Conservation (phyloP, 441 rosid species). For the Biscutella laevigata region DNA sequence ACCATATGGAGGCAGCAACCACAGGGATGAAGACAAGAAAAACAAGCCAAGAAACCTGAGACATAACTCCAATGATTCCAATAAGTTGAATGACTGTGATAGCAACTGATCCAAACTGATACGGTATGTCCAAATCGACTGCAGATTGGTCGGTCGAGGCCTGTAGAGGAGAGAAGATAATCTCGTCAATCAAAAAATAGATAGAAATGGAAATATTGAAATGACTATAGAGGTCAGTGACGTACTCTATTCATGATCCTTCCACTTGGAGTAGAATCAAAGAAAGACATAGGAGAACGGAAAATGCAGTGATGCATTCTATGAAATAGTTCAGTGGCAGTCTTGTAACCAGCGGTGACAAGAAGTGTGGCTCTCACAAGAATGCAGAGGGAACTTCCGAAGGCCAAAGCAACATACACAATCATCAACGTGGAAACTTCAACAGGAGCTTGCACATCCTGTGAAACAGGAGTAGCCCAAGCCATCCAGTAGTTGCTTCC, state of each 20-base stretch:
- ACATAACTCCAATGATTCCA: conserved; percentile 79
- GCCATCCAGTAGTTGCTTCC: conserved; percentile 96
- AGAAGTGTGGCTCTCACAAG: conserved; percentile 57
- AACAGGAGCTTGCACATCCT: conserved; percentile 49
- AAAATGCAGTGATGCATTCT: conserved; percentile 79
- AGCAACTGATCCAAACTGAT: conserved; percentile 41
- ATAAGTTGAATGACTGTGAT: conserved; percentile 47
- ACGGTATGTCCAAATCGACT: conserved; percentile 49
- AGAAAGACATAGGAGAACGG: conserved; percentile 89
- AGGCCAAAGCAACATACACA: conserved; percentile 60
- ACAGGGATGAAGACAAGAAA: conserved; percentile 72
- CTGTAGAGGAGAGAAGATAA: conserved; percentile 24
- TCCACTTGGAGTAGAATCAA: conserved; percentile 92
- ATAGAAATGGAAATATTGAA: not conserved
- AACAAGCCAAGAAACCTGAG: conserved; percentile 83
- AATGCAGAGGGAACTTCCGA: conserved; percentile 66
- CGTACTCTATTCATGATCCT: conserved; percentile 78
- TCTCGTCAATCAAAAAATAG: not conserved
- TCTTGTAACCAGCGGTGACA: conserved; percentile 60
- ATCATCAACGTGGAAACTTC: conserved; percentile 35
- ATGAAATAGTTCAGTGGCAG: conserved; percentile 79
- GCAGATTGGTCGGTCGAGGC: conserved; percentile 84
- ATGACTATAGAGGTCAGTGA: not conserved
- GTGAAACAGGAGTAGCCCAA: conserved; percentile 71
- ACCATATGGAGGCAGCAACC: conserved; percentile 60